Evolutionary conservation across 2,329 filamentous ascomycete genomes (phyloP).

Genomic region (Biscogniauxia marginata): DNA sequence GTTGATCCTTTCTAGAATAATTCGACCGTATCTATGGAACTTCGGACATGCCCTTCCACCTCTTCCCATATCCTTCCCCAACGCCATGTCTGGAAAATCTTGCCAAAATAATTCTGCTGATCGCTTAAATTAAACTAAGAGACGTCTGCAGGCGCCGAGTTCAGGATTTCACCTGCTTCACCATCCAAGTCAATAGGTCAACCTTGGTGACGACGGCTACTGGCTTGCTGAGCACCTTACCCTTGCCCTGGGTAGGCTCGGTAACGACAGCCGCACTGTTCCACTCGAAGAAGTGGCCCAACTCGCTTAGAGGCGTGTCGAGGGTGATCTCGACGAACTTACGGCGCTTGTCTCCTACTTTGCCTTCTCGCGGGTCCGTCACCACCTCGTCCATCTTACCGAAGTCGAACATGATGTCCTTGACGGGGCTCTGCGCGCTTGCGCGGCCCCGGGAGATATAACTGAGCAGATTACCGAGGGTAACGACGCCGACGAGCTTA

Average conservation of each 20-base stretch:
- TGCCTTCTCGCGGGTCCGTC: conserved; percentile 68
- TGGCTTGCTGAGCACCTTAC: conserved; percentile 63
- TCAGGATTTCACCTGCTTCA: conserved; percentile 55
- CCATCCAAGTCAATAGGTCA: conserved; percentile 88
- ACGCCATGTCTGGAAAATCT: background rate
- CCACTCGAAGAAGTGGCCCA: conserved; percentile 97
- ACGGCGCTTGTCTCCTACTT: conserved; percentile 48
- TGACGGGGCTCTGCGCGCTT: conserved; percentile 68
- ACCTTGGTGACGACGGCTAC: conserved; percentile 95
- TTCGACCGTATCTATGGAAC: conserved; percentile 7
- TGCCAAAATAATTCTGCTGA: background rate
- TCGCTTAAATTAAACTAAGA: background rate
- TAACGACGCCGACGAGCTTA: conserved; percentile 86
- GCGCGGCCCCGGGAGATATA: conserved; percentile 85
- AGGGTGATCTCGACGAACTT: conserved; percentile 93
- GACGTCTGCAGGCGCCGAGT: background rate
- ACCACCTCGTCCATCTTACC: conserved; percentile 81
- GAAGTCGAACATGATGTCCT: conserved; percentile 97
- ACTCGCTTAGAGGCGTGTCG: conserved; percentile 77
- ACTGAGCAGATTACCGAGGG: conserved; percentile 88
- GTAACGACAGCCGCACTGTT: conserved; percentile 95
- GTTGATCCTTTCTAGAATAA: conserved; percentile 18
- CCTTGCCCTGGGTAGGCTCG: conserved; percentile 61
- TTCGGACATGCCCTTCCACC: conserved; percentile 5
- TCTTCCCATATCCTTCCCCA: conserved; percentile 1